phyloP scores from a whole-genome alignment of 306 rosid species.

The Astragalus glycyphyllos region DNA sequence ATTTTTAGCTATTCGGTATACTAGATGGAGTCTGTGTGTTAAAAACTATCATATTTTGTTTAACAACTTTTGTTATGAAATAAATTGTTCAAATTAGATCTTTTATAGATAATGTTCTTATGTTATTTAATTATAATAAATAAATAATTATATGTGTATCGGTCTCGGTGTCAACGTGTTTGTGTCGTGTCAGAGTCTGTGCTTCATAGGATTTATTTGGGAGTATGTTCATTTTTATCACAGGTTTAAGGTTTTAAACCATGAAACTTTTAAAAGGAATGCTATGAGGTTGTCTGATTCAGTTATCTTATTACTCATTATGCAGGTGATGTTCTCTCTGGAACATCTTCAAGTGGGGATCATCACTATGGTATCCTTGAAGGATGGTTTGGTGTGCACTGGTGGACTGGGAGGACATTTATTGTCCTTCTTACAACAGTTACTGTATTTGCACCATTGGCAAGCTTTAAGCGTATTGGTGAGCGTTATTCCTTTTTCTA shows the following conservation, averaged over 20 bases:
- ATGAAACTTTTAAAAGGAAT: background rate
- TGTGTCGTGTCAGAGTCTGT: no score
- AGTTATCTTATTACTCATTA: constrained; percentile 38
- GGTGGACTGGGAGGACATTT: constrained; percentile 81
- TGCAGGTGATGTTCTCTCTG: constrained; percentile 95
- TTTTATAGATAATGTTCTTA: no score
- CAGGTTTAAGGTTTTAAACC: constrained; percentile 33
- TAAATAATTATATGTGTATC: no score
- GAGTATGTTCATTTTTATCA: constrained; percentile 25
- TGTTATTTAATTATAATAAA: no score
- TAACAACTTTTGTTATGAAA: no score
- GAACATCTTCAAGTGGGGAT: constrained; percentile 79
- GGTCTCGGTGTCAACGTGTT: no score
- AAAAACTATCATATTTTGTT: no score
- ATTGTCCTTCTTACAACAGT: constrained; percentile 73
- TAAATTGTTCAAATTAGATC: no score
- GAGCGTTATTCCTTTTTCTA: constrained; percentile 7
- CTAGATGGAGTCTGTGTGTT: no score
- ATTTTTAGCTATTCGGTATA: no score
- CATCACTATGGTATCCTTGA: constrained; percentile 86
- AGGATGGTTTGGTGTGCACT: constrained; percentile 90
- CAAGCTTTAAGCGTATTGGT: constrained; percentile 91
- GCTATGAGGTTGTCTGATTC: constrained; percentile 43
- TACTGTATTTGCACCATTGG: constrained; percentile 73
- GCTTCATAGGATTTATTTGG: background rate